Evolutionary conservation across 2,329 filamentous ascomycete genomes (phyloP).

Genomic region (Bimuria novae-zelandiae): DNA sequence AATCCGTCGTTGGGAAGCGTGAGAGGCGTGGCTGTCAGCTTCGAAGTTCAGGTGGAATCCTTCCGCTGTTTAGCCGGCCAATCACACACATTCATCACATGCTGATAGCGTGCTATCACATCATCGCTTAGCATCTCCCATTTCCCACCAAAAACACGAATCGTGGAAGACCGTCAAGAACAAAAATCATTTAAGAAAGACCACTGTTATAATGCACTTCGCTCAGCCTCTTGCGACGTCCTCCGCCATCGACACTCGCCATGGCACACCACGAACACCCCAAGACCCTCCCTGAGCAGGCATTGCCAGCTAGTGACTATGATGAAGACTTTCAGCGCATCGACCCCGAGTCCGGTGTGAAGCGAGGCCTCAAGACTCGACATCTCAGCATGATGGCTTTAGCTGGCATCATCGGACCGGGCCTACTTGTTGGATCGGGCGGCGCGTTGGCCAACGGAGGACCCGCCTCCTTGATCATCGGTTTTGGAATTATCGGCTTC

Average conservation of each 20-base stretch:
- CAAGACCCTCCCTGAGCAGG: slow-evolving; percentile 2
- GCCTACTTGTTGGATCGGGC: slow-evolving; percentile 72
- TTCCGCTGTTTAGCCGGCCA: not conserved
- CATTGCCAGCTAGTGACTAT: slow-evolving; percentile 9
- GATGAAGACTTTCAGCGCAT: slow-evolving; percentile 42
- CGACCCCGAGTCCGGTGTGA: slow-evolving; percentile 68
- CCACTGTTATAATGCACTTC: not conserved
- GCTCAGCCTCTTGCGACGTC: not conserved
- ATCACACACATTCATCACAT: not conserved
- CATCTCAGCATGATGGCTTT: slow-evolving; percentile 64
- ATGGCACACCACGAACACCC: slow-evolving; percentile 10
- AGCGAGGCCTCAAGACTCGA: slow-evolving; percentile 69
- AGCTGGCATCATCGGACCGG: slow-evolving; percentile 67
- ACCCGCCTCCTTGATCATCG: slow-evolving; percentile 72
- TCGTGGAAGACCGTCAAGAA: not conserved
- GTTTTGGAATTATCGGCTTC: slow-evolving; percentile 72
- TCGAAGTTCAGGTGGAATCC: not conserved
- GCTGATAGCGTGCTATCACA: not conserved
- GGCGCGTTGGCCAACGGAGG: slow-evolving; percentile 71
- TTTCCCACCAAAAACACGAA: not conserved
- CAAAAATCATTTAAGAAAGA: not conserved
- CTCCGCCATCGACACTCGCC: not conserved
- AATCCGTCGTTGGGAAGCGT: too few relatives aligned
- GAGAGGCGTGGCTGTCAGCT: not conserved
- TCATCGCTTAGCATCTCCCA: not conserved